These are phyloP conservation scores for Tuber brumale DNA, from an alignment of 495 filamentous ascomycete genomes.

Conservation along the genomic window DNA sequence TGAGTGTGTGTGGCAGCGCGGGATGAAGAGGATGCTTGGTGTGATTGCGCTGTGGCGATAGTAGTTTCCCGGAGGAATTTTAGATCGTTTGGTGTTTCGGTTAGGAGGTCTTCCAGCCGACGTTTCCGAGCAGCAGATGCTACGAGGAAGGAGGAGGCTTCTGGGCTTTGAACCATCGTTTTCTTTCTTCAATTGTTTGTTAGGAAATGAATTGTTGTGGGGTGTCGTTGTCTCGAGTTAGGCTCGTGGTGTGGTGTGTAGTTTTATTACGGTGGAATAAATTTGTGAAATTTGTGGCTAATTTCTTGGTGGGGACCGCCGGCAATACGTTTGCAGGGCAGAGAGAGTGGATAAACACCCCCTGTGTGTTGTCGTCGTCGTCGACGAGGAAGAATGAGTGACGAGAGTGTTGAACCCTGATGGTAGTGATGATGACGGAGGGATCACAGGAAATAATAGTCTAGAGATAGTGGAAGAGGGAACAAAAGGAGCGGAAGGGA, in stretches of 20 bases:
- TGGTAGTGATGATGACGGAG: neutral
- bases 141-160: conserved; percentile 12
- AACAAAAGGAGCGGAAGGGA: neutral
- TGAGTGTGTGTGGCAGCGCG: neutral
- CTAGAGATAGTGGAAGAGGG: neutral
- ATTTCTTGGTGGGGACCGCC: neutral
- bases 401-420: neutral
- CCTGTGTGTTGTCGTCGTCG: neutral
- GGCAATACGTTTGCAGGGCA: neutral
- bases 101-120: conserved; percentile 25
- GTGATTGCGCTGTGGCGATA: conserved; percentile 5
- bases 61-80: conserved; percentile 10
- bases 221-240: neutral
- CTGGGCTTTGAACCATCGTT: conserved; percentile 27
- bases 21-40: neutral
- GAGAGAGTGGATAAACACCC: neutral
- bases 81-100: conserved; percentile 10
- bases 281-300: neutral
- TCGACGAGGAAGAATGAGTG: neutral
- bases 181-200: neutral
- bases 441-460: neutral
- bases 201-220: neutral
- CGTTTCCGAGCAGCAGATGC: conserved; percentile 23
- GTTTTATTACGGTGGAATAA: neutral
- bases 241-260: neutral